A percentile compares a stretch with the other conserved stretches of the same genome.
Conservation (phyloP, 2,329 filamentous ascomycete species). For the Colletotrichum ledebouriae region DNA sequence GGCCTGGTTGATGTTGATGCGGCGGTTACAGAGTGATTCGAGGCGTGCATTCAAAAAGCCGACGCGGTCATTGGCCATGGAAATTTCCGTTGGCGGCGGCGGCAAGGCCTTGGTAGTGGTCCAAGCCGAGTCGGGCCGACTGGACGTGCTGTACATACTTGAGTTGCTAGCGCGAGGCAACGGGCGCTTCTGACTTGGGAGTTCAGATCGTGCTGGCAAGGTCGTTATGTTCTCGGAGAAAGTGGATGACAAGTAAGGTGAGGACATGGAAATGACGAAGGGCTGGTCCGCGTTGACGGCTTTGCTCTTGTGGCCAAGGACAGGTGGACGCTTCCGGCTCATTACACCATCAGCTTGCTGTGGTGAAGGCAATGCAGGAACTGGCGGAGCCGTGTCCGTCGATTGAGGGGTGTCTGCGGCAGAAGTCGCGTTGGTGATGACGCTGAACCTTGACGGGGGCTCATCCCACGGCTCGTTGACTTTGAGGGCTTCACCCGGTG, state of each 20-base stretch:
- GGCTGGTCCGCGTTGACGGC: slow-evolving; percentile 45
- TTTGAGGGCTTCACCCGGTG: slow-evolving; percentile 10
- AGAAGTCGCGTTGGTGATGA: slow-evolving; percentile 72
- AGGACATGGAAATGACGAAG: slow-evolving; percentile 52
- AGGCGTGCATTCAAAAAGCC: slow-evolving; percentile 76
- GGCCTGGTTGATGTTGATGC: slow-evolving; percentile 77
- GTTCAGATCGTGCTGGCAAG: slow-evolving; percentile 30
- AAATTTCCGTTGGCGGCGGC: slow-evolving; percentile 70
- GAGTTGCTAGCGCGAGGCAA: slow-evolving; percentile 28
- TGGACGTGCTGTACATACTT: slow-evolving; percentile 31
- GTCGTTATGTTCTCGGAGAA: slow-evolving; percentile 42
- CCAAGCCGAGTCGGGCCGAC: slow-evolving; percentile 47
- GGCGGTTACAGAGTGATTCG: slow-evolving; percentile 74
- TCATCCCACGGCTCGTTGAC: slow-evolving; percentile 60
- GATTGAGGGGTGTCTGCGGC: slow-evolving; percentile 57
- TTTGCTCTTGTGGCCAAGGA: slow-evolving; percentile 45
- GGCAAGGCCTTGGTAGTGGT: slow-evolving; percentile 71
- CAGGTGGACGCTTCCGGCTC: slow-evolving; percentile 54
- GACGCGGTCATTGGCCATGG: slow-evolving; percentile 72
- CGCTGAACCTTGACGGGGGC: slow-evolving; percentile 73
- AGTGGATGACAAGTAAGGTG: slow-evolving; percentile 50
- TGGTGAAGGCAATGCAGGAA: slow-evolving; percentile 54
- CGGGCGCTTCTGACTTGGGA: slow-evolving; percentile 37
- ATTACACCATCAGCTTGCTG: slow-evolving; percentile 55
- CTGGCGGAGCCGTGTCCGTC: slow-evolving; percentile 53